Base-by-base conservation (phyloP, 2,329 filamentous ascomycete species). In the Fusarium sp. region DNA sequence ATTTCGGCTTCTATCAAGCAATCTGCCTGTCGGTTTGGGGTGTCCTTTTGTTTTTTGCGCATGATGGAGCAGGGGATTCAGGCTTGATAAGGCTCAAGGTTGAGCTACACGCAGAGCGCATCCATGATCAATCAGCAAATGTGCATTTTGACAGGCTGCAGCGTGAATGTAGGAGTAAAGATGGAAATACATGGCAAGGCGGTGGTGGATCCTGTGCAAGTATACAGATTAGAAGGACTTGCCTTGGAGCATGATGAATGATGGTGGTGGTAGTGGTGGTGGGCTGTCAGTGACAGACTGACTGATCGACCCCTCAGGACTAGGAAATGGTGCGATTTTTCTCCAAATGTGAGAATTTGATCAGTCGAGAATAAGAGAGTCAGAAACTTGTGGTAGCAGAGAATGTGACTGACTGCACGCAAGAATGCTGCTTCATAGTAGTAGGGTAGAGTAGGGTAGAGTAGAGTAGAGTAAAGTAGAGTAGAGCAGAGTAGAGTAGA, bases 151-250 rank as follows among this genome's bases (percentile, higher is more conserved):
- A 33, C 55, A 59, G 56, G 56, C 54, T 59, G 48, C 55, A 59
- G 47, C 54, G 56, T 53, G 56, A 51, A 59, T 53, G 47, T 47
- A 44, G 36, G 23, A 17, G 50, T 49, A 4, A 35, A 35, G 29
- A 37, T 59, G 37, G 37, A 60, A 53, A 54, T 59, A 55, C 54
- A 59, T 41, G 56, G 54, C 37, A 54, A 27, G 47, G 41, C n/a
- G 19, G 19, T 32, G 56, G 56, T 55, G 48, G 48, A 54, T 55
- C 42, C 42, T 15, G 37, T 29, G 32, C 47, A 53, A 33, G 36
- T 57, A 37, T 58, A n/a, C n/a, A n/a, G n/a, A n/a, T n/a, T n/a
- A 47, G 31, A 58, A 31, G 53, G 19, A 32, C 48, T 51, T 29
- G 36, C 11, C 27, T 29, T 31, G 32, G 53, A 29, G 27, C 9